phyloP scores from a whole-genome alignment of 1,284 basidiomycete species.

The Sanghuangporus weigelae region DNA sequence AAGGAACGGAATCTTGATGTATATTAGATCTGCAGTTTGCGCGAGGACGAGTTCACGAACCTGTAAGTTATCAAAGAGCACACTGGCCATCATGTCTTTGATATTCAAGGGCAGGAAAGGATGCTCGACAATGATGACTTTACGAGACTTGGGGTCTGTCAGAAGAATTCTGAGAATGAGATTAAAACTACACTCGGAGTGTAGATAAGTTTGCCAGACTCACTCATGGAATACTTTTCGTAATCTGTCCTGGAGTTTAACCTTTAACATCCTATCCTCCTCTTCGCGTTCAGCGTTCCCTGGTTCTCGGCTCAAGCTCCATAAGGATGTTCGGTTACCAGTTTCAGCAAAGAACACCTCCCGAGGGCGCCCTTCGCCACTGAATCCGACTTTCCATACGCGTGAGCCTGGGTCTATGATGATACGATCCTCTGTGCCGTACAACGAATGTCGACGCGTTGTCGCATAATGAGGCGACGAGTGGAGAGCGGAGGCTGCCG shows the following conservation, averaged over 20 bases:
- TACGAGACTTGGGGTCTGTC: constrained; percentile 89
- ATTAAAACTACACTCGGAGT: constrained; percentile 19
- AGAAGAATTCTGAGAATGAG: constrained; percentile 67
- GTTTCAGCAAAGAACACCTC: constrained; percentile 56
- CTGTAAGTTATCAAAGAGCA: constrained; percentile 88
- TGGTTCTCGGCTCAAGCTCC: constrained; percentile 53
- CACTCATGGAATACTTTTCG: constrained; percentile 83
- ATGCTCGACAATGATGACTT: constrained; percentile 89
- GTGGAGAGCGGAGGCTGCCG: constrained; percentile 34
- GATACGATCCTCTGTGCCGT: constrained; percentile 83
- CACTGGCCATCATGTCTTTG: constrained; percentile 82
- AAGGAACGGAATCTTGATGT: constrained; percentile 76
- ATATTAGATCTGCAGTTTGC: constrained; percentile 13
- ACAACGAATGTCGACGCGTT: constrained; percentile 71
- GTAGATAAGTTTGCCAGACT: constrained; percentile 28
- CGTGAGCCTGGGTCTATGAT: constrained; percentile 81
- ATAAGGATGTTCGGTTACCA: constrained; percentile 39
- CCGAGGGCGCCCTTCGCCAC: constrained; percentile 79
- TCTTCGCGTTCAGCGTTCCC: constrained; percentile 58
- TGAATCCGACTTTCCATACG: constrained; percentile 87
- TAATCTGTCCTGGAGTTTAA: constrained; percentile 62
- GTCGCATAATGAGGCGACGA: constrained; percentile 74
- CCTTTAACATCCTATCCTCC: constrained; percentile 65
- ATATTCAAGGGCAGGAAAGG: constrained; percentile 81
- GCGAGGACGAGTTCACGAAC: constrained; percentile 35